Evolutionary conservation across 2,329 filamentous ascomycete genomes (phyloP), one percentile per base, ranked within the genome.

Genomic region (Chaetomiaceae sp.): DNA sequence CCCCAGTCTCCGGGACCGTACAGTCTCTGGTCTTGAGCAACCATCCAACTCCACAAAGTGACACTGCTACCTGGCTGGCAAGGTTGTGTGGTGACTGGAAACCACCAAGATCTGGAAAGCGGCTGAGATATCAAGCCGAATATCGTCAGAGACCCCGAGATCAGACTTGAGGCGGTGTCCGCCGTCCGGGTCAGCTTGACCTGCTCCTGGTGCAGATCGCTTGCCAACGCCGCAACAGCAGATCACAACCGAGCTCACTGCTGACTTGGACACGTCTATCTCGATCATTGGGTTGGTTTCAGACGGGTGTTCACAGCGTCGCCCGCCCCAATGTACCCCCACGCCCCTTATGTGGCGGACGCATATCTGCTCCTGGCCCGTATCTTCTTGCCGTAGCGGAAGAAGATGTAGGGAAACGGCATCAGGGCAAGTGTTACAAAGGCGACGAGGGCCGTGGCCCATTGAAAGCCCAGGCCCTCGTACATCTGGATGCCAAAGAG

Each of bases 401-500:
- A 85, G 54, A 84, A 84, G 7, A 84, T 62, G 59, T 78, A 82
- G 4, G 82, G 82, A 54, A 85, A 83, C 1, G 82, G 82, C 66
- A 82, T 69, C 77, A 86, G 82, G 43, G 68, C 73, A 3, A 85
- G 61, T 1, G 81, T 78, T 46, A 85, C 61, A 56, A 85, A 85
- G 2, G 74, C 82, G 39, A 86, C 66, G 37, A 86, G 64, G 35
- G 73, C 79, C 1, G 80, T 78, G 7, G 81, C 82, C 86, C 87
- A 90, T 55, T 85, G 80, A 52, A 84, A 79, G 14, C 86, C 87
- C 20, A 91, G 73, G 21, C 70, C 75, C 8, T 78, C 65, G 63
- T 89, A 92, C 83, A 91, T 81, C 58, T 83, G 85, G 23, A 81
- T 77, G 14, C 85, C 85, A 65, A 91, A 90, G 2, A 90, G 71